These are phyloP conservation scores for Paecilomyces sp. DNA, from an alignment of 2,329 filamentous ascomycete genomes.

Conservation along the genomic window DNA sequence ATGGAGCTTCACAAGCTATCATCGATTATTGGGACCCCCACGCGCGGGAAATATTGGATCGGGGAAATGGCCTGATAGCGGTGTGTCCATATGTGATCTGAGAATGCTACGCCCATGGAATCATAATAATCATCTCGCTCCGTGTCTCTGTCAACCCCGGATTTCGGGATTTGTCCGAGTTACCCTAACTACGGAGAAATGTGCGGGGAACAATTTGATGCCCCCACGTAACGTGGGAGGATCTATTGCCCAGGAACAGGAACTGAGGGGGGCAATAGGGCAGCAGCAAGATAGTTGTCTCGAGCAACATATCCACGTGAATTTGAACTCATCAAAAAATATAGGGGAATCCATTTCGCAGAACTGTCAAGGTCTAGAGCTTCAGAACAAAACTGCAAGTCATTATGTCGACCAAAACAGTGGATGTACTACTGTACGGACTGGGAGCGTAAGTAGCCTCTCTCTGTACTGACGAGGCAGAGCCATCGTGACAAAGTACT, in stretches of 20 bases:
- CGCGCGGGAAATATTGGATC: too few relatives aligned
- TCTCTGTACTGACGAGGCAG: neutral
- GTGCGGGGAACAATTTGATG: neutral
- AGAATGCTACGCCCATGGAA: too few relatives aligned
- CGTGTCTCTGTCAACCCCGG: neutral
- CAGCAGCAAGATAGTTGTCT: too few relatives aligned
- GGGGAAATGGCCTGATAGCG: neutral
- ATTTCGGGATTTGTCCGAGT: neutral
- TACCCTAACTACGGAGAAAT: neutral
- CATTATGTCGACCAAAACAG: neutral
- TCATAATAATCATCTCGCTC: too few relatives aligned
- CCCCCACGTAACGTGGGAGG: neutral
- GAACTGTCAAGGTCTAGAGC: too few relatives aligned
- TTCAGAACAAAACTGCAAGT: too few relatives aligned
- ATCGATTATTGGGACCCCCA: too few relatives aligned
- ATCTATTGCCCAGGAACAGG: neutral
- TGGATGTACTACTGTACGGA: neutral
- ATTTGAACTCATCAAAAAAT: too few relatives aligned
- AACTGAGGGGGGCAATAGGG: neutral
- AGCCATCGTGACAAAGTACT: neutral
- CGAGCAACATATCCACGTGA: too few relatives aligned
- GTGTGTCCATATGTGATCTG: neutral
- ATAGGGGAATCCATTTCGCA: too few relatives aligned
- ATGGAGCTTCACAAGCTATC: too few relatives aligned
- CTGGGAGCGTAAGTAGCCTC: neutral